Evolutionary conservation across 2,329 filamentous ascomycete genomes (phyloP).

Genomic region (Juglanconis oblonga): DNA sequence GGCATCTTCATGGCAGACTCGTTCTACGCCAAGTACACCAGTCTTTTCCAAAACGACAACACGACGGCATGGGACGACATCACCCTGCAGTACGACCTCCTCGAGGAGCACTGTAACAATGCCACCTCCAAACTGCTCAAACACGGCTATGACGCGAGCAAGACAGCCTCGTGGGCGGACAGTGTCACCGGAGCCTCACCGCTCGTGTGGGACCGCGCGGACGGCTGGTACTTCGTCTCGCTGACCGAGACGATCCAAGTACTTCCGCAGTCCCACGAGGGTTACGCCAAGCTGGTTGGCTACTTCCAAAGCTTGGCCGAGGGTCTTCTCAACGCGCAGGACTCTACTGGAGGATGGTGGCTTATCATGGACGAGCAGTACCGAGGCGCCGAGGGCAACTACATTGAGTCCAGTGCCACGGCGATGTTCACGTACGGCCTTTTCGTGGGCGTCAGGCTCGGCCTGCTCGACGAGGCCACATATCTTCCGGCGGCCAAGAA

Average conservation of each 20-base stretch:
- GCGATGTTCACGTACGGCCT: conserved; percentile 43
- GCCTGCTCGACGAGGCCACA: conserved; percentile 27
- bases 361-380: conserved; percentile 39
- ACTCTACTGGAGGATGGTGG: conserved; percentile 23
- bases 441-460: conserved; percentile 35
- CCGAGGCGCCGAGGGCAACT: conserved; percentile 37
- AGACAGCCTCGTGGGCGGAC: conserved; percentile 50
- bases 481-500: conserved; percentile 31
- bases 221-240: conserved; percentile 49
- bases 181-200: conserved; percentile 47
- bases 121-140: conserved; percentile 41
- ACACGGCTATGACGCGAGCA: conserved; percentile 52
- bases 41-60: conserved; percentile 24
- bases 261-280: conserved; percentile 9
- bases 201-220: conserved; percentile 49
- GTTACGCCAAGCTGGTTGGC: neutral
- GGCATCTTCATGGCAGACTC: conserved; percentile 39
- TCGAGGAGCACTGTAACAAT: conserved; percentile 34
- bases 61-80: conserved; percentile 24
- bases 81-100: conserved; percentile 7
- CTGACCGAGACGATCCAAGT: conserved; percentile 15
- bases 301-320: conserved; percentile 8
- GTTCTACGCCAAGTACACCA: conserved; percentile 28
- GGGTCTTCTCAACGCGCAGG: conserved; percentile 11
- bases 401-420: conserved; percentile 43